A percentile compares a stretch with the other conserved stretches of the same genome.
phyloP scores from a whole-genome alignment of 257 asterid genomes.

The Plectranthus barbatus region DNA sequence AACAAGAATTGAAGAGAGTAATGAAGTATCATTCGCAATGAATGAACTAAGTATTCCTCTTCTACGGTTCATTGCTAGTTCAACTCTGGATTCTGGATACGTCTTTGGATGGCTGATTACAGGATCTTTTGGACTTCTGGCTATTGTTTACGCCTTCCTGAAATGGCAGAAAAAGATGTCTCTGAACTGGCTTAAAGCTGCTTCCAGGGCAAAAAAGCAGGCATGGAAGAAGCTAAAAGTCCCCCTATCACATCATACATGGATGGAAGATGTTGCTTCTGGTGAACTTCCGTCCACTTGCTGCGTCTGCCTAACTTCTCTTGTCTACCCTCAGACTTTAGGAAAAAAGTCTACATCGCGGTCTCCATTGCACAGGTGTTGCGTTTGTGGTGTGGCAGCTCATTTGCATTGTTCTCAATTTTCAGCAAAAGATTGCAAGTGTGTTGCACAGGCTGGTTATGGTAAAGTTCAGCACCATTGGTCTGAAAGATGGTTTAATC shows the following conservation, averaged over 20 bases:
- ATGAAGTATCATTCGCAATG: slow-evolving; percentile 39
- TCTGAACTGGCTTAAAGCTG: slow-evolving; percentile 82
- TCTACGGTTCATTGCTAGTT: slow-evolving; percentile 38
- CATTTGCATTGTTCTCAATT: slow-evolving; percentile 59
- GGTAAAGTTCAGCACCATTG: slow-evolving; percentile 67
- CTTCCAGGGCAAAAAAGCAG: slow-evolving; percentile 72
- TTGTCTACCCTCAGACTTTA: slow-evolving; percentile 44
- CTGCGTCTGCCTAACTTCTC: slow-evolving; percentile 62
- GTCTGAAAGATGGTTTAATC: slow-evolving; percentile 80
- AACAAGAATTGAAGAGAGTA: slow-evolving; percentile 19
- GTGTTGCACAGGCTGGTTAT: slow-evolving; percentile 67
- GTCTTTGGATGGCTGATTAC: slow-evolving; percentile 57
- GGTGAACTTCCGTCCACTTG: slow-evolving; percentile 68
- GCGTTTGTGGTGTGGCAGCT: slow-evolving; percentile 73
- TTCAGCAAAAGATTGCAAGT: slow-evolving; percentile 76
- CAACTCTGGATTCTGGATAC: slow-evolving; percentile 42
- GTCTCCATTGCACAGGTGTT: slow-evolving; percentile 52
- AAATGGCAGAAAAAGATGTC: slow-evolving; percentile 73
- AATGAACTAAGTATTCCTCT: slow-evolving; percentile 48
- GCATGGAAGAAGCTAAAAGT: slow-evolving; percentile 73
- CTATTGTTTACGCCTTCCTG: slow-evolving; percentile 49
- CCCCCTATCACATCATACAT: slow-evolving; percentile 66
- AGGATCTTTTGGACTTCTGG: slow-evolving; percentile 58
- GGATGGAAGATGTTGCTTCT: slow-evolving; percentile 58
- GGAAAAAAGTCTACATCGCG: slow-evolving; percentile 42